Base-by-base conservation (phyloP, 495 filamentous ascomycete genomes). In the Podospora appendiculata region DNA sequence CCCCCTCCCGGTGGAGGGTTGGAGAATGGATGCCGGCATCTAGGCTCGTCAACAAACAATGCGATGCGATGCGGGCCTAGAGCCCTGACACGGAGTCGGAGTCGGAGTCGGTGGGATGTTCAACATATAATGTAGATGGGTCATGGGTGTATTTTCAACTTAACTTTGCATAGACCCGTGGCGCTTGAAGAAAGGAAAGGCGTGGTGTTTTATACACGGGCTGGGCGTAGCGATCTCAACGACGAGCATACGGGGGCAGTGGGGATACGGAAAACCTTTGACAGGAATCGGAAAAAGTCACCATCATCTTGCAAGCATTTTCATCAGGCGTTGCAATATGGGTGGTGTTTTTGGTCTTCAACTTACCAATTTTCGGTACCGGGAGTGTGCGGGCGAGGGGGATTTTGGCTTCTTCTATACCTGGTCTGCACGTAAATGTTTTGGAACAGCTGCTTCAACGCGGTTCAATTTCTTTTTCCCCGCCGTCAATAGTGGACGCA, bases 1-100 rank as follows among this genome's bases (percentile, higher is more conserved):
- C 88, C 93, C 93, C 61, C 83, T 98, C 42, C 93, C 93, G 48
- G 86, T 96, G 51, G 80, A 81, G 74, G 78, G 78, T 59, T 81
- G 78, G 78, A 68, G 78, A 59, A 52, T 64, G 41, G 72, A 79
- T 60, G 72, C 74, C 18, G 73, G 73, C 41, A 58, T 76, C 54
- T 78, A 73, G 71, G 33, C 25, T 17, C 47, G 41, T 25, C 25
- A 25, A 25, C 25, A 25, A 25, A 25, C 25, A 25, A 25, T 25
- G 25, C 25, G 25, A 25, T 2, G 5, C 25, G 5, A 25, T 25
- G 25, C 25, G 25, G 25, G 25, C 25, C 25, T 25, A 25, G 25
- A 25, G 25, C 25, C 25, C 25, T 2, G 25, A 25, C 25, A 25
- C 5, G 25, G 25, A 2, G 25, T 25, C 25, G 25, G 25, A 25